These are phyloP conservation scores for Aspergillus cristatus DNA, from an alignment of 495 filamentous ascomycete genomes.

Conservation along the genomic window DNA sequence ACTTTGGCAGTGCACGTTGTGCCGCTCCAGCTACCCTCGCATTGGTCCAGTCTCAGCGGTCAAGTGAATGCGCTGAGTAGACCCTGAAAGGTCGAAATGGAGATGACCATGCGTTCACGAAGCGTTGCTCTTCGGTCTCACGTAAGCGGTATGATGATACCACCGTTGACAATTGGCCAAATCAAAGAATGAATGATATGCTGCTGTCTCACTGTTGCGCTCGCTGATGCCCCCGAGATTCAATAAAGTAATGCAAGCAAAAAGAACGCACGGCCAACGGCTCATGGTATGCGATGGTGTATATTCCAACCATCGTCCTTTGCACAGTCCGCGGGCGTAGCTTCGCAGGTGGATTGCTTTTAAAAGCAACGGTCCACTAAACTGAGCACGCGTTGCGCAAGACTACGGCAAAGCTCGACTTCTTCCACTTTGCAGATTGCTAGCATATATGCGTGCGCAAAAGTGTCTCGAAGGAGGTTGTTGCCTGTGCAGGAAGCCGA, in stretches of 20 bases:
- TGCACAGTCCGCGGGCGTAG: constrained; percentile 29
- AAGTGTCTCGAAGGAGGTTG: constrained; percentile 31
- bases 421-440: constrained; percentile 28
- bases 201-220: constrained; percentile 49
- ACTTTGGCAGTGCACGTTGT: background rate
- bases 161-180: too few species aligned
- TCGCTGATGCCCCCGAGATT: constrained; percentile 45
- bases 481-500: constrained; percentile 24
- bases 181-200: too few species aligned
- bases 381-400: constrained; percentile 20
- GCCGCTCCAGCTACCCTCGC: constrained; percentile 8
- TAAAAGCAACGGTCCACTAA: constrained; percentile 7
- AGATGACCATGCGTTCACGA: constrained; percentile 1
- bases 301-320: constrained; percentile 19
- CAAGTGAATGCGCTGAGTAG: background rate
- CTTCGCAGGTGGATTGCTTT: constrained; percentile 15
- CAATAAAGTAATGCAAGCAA: constrained; percentile 13
- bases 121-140: background rate
- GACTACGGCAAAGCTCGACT: constrained; percentile 41
- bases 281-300: constrained; percentile 11
- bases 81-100: constrained; percentile 1
- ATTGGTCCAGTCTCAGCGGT: background rate
- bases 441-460: constrained; percentile 20
- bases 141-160: background rate
- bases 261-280: constrained; percentile 9